Evolutionary conservation across 257 asterid genomes (phyloP).

Genomic region (Fraxinus americana): DNA sequence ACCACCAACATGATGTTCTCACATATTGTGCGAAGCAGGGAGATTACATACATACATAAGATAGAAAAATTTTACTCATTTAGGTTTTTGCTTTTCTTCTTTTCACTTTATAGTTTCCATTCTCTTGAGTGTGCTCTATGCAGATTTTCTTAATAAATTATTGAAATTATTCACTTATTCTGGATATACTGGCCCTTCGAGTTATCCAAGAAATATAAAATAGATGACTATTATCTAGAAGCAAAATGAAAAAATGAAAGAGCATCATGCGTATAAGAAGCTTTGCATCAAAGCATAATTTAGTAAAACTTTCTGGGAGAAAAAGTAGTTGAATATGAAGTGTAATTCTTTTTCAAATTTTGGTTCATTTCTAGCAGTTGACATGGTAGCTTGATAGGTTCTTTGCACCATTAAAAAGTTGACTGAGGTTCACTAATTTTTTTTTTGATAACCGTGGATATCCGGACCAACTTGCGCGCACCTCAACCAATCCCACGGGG

Average conservation of each 20-base stretch:
- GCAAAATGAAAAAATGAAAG: neutral
- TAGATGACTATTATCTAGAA: neutral
- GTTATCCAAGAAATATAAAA: neutral
- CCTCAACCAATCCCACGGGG: neutral
- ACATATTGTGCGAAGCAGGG: constrained; percentile 21
- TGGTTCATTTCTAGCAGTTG: constrained; percentile 41
- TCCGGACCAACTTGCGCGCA: too few relatives aligned
- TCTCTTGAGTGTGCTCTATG: constrained; percentile 35
- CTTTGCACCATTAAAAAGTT: constrained; percentile 25
- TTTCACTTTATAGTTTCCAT: constrained; percentile 31
- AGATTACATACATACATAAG: constrained; percentile 47
- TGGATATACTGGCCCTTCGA: constrained; percentile 4
- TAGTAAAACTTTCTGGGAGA: neutral
- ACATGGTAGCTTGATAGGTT: constrained; percentile 33
- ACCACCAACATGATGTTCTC: constrained; percentile 48
- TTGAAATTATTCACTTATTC: constrained; percentile 25
- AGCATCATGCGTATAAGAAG: neutral
- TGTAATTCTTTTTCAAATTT: constrained; percentile 9
- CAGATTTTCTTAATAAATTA: constrained; percentile 38
- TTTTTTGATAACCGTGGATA: too few relatives aligned
- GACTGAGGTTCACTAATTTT: constrained; percentile 24
- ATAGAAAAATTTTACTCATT: constrained; percentile 25
- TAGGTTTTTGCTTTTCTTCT: constrained; percentile 12
- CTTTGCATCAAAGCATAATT: too few relatives aligned
- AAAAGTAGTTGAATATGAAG: neutral